phyloP scores from a whole-genome alignment of 306 rosid genomes.

The Gillenia trifoliata region DNA sequence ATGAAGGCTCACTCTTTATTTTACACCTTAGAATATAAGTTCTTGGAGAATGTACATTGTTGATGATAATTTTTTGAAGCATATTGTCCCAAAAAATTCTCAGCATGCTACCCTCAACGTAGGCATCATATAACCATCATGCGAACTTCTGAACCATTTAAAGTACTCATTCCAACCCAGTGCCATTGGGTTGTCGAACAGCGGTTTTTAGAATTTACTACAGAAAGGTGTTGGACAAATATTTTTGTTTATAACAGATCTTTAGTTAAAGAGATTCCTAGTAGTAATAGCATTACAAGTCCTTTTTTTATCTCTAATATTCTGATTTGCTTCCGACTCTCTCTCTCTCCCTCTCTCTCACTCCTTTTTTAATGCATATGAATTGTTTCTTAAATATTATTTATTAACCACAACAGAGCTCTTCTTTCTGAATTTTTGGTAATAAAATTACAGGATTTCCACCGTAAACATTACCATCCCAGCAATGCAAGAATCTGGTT shows the following conservation, averaged over 20 bases:
- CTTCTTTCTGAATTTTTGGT: neutral
- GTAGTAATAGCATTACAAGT: neutral
- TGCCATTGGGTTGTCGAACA: neutral
- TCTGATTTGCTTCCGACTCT: neutral
- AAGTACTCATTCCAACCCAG: neutral
- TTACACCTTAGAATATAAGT: neutral
- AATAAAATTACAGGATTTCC: slow-evolving; percentile 68
- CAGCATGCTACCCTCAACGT: neutral
- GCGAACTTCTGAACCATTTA: neutral
- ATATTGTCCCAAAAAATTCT: neutral
- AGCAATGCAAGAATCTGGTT: too few species aligned
- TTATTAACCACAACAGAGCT: neutral
- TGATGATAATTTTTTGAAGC: neutral
- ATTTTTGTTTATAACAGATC: neutral
- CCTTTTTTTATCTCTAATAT: neutral
- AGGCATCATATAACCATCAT: neutral
- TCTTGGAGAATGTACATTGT: neutral
- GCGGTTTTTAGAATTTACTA: neutral
- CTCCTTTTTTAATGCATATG: neutral
- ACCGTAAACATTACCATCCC: slow-evolving; percentile 84
- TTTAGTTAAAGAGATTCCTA: too few species aligned
- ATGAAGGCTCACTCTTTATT: neutral
- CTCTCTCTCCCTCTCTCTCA: neutral
- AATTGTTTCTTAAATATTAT: neutral
- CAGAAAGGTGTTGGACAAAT: neutral